phyloP scores from a whole-genome alignment of 768 basidiomycete species.

The Panaeolus papilionaceus region DNA sequence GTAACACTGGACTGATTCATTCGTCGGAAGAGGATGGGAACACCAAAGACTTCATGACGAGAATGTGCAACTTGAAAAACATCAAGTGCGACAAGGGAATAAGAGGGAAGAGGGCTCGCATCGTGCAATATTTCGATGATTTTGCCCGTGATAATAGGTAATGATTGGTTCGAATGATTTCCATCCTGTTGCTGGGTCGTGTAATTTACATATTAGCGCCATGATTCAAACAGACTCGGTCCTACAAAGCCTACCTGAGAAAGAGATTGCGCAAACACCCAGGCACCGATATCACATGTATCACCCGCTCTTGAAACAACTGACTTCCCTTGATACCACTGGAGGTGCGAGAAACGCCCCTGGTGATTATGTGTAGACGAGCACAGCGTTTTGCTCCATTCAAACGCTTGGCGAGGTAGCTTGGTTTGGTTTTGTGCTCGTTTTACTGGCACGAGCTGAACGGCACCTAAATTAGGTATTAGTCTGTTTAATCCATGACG shows the following conservation, averaged over 20 bases:
- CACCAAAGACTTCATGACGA: constrained; percentile 21
- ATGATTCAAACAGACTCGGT: no score
- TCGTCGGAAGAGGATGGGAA: constrained; percentile 23
- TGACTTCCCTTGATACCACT: background rate
- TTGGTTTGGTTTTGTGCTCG: background rate
- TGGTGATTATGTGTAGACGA: background rate
- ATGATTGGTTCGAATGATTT: no score
- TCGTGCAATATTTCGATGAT: constrained; percentile 27
- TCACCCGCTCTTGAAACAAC: background rate
- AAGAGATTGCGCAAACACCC: background rate
- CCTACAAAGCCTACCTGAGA: no score
- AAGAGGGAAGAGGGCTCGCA: background rate
- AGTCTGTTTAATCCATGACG: no score
- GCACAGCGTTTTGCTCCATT: background rate
- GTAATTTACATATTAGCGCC: no score
- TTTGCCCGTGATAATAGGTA: background rate
- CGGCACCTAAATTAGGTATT: background rate
- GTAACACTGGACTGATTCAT: constrained; percentile 11
- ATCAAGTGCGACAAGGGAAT: constrained; percentile 24
- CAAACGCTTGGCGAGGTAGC: background rate
- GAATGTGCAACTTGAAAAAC: constrained; percentile 21
- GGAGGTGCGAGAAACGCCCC: background rate
- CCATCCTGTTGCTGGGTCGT: no score
- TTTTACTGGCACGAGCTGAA: background rate
- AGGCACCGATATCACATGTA: background rate